Base-by-base conservation (phyloP, 345 rosid species). In the Cardiospermum halicacabum region DNA sequence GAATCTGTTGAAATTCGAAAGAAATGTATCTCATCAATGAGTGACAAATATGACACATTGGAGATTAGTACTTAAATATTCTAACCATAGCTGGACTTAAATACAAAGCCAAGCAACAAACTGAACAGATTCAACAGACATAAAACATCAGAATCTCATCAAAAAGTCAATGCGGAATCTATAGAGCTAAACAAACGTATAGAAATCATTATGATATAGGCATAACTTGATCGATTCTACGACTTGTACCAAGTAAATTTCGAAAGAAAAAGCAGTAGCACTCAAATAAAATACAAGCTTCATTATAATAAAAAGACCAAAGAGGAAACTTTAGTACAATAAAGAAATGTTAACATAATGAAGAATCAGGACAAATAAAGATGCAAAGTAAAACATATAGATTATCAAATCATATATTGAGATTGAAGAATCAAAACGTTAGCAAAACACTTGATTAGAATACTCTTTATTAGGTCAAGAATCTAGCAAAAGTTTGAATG, bases 1-100 rank as follows among this genome's bases (percentile, higher is more conserved):
- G 85, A 69, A 80, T 58, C 92, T 80, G 84, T 69, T 28, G 62
- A 54, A 49, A 77, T 49, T 71, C 58, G 65, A 74, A 56, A 9
- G 64, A 53, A 9, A 73, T 32, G 56, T 58, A 74, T 27, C 65
- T 65, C 68, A 72, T 60, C 45, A 71, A 61, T 31, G 47, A 56
- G 45, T 22, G 59, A 53, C 68, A 71, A 56, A 65, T 54, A 56
- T 34, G 25, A 69, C 64, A 53, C 69, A 64, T 72, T 13, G 7
- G 48, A 10, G 64, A 39, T 13, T 42, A 57, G 54, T 27, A 51
- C n/a, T n/a, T n/a, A n/a, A n/a, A 68, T 10, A 39, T 34, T 57
- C 24, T 9, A 54, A 51, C 22, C 15, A 16, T 21, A 22, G 9
- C 11, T 8, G 64, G n/a, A 5, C 64, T 72, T 67, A 67, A 45